These are phyloP conservation scores for Zygosaccharomyces sapae DNA, from an alignment of 1,139 yeast species.

Conservation along the genomic window DNA sequence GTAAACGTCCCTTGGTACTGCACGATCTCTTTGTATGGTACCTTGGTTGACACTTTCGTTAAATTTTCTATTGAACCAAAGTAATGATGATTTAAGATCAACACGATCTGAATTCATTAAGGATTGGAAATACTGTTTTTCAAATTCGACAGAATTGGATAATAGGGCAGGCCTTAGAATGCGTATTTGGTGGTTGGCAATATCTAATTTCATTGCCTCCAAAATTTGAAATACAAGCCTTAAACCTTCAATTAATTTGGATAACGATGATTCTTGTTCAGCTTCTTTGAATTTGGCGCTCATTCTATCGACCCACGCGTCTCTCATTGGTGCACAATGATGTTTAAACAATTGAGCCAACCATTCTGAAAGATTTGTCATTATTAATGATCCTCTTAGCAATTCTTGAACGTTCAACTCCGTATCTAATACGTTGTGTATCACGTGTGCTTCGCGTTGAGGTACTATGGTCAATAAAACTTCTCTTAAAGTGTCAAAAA, in stretches of 20 bases:
- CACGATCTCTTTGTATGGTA: constrained; percentile 15
- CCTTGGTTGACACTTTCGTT: constrained; percentile 21
- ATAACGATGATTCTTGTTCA: constrained; percentile 48
- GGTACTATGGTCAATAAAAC: constrained; percentile 74
- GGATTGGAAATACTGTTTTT: constrained; percentile 78
- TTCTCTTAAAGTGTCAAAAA: constrained; percentile 74
- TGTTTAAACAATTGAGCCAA: constrained; percentile 35
- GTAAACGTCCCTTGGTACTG: constrained; percentile 29
- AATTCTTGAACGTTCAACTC: constrained; percentile 76
- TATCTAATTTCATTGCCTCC: constrained; percentile 95
- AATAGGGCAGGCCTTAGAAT: constrained; percentile 78
- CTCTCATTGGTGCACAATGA: constrained; percentile 91
- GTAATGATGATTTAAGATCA: constrained; percentile 59
- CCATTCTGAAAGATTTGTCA: constrained; percentile 35
- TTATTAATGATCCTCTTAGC: constrained; percentile 43
- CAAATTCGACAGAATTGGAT: constrained; percentile 86
- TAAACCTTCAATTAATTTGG: constrained; percentile 67
- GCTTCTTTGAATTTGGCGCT: constrained; percentile 63
- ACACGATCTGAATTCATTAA: constrained; percentile 64
- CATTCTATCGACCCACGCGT: constrained; percentile 85
- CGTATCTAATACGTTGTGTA: constrained; percentile 72
- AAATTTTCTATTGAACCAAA: constrained; percentile 59
- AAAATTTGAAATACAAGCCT: constrained; percentile 76
- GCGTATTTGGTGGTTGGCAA: constrained; percentile 90
- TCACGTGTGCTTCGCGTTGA: constrained; percentile 64